These are phyloP conservation scores for Orbilia ellipsospora DNA, from an alignment of 2,329 filamentous ascomycete genomes.

Conservation along the genomic window DNA sequence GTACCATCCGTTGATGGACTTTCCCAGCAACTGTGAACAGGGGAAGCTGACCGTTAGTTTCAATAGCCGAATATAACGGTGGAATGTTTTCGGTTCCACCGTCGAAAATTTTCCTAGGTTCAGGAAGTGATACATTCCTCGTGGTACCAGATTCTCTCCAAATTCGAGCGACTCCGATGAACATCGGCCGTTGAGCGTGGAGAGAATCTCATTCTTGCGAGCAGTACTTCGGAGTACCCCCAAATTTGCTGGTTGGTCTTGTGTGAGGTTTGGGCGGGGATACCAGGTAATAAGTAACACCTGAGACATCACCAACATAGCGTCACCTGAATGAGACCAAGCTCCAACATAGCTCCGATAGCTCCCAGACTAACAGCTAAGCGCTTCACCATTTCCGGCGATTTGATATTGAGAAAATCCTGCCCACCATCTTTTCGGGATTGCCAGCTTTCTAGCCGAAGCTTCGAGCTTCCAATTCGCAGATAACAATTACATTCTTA, in stretches of 20 bases:
- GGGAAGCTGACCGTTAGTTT: slow-evolving; percentile 16
- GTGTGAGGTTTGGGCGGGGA: slow-evolving; percentile 14
- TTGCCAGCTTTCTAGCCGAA: slow-evolving; percentile 31
- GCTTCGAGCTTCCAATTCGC: slow-evolving; percentile 53
- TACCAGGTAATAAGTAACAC: slow-evolving; percentile 53
- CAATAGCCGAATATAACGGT: slow-evolving; percentile 39
- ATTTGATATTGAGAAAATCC: slow-evolving; percentile 28
- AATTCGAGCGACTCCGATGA: slow-evolving; percentile 26
- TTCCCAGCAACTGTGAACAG: neutral
- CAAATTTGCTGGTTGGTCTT: neutral
- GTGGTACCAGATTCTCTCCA: slow-evolving; percentile 29
- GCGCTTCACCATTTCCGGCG: slow-evolving; percentile 55
- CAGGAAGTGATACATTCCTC: slow-evolving; percentile 25
- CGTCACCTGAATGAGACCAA: slow-evolving; percentile 52
- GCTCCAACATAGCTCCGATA: slow-evolving; percentile 50
- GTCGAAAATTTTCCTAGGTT: slow-evolving; percentile 11
- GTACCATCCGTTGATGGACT: slow-evolving; percentile 31
- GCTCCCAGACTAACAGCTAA: slow-evolving; percentile 32
- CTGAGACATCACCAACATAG: slow-evolving; percentile 55
- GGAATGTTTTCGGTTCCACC: slow-evolving; percentile 40
- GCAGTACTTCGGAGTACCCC: neutral
- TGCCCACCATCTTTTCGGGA: slow-evolving; percentile 43
- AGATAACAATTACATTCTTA: slow-evolving; percentile 32
- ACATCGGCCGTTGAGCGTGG: slow-evolving; percentile 25
- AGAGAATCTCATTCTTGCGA: neutral